phyloP scores from a whole-genome alignment of 2,329 filamentous ascomycete species.

The Alternaria sp. region DNA sequence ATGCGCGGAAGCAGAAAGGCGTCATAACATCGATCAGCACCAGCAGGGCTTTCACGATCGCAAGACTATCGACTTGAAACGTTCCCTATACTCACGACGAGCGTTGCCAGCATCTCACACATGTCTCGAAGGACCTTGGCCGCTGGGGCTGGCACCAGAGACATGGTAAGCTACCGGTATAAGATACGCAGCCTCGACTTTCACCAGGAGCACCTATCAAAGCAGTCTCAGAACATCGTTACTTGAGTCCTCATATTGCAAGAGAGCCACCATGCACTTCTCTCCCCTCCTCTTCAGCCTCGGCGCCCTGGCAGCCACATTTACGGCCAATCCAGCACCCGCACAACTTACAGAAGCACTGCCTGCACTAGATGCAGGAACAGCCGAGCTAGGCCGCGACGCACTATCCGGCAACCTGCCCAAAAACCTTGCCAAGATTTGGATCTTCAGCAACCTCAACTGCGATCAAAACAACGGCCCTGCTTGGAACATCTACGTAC shows the following conservation, averaged over 20 bases:
- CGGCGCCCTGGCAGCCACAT: not conserved
- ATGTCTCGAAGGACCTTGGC: not conserved
- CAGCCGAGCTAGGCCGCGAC: not conserved
- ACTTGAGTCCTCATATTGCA: no score
- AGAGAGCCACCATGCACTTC: not conserved
- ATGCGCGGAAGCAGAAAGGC: not conserved
- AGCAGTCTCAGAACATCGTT: not conserved
- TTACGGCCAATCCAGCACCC: not conserved
- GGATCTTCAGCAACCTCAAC: not conserved
- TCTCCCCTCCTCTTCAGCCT: not conserved
- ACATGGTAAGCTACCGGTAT: not conserved
- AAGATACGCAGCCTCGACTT: not conserved
- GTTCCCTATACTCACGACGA: not conserved
- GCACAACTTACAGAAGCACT: not conserved
- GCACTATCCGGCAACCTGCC: not conserved
- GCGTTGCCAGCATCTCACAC: not conserved
- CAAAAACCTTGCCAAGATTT: conserved; percentile 4
- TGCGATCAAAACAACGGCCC: not conserved
- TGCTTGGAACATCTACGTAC: not conserved
- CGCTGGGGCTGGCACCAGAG: not conserved
- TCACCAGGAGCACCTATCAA: no score
- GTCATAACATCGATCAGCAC: not conserved
- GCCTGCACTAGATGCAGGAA: not conserved
- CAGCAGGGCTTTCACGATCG: not conserved
- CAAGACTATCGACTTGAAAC: not conserved